These are phyloP conservation scores for Trichophyton verrucosum DNA, from an alignment of 2,329 filamentous ascomycete species.

Conservation along the genomic window DNA sequence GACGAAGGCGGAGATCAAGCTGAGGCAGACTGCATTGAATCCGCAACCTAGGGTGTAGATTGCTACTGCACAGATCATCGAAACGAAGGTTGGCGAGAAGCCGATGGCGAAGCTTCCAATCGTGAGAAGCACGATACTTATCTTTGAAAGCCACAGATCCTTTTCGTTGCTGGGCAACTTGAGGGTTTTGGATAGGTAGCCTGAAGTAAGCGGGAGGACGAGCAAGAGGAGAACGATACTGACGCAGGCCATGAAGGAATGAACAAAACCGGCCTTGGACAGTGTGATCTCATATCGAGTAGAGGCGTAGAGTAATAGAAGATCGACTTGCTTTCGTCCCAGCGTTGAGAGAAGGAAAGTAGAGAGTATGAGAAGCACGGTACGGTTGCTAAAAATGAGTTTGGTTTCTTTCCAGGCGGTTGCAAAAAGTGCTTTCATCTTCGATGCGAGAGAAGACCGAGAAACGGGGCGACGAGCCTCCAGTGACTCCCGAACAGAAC, in stretches of 20 bases:
- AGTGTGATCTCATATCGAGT: slow-evolving; percentile 40
- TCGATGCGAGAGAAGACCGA: not conserved
- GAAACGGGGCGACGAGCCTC: not conserved
- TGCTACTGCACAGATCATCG: slow-evolving; percentile 35
- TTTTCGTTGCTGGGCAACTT: slow-evolving; percentile 28
- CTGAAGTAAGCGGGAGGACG: slow-evolving; percentile 33
- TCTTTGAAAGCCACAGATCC: slow-evolving; percentile 36
- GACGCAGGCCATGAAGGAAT: slow-evolving; percentile 37
- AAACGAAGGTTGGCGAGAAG: slow-evolving; percentile 31
- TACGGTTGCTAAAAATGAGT: slow-evolving; percentile 27
- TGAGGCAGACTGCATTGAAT: slow-evolving; percentile 36
- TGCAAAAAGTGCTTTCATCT: slow-evolving; percentile 3
- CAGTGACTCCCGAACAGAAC: not conserved
- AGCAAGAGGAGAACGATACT: slow-evolving; percentile 38
- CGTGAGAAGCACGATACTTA: slow-evolving; percentile 33
- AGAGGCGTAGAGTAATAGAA: slow-evolving; percentile 42
- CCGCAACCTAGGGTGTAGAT: slow-evolving; percentile 39
- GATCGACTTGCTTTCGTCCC: slow-evolving; percentile 35
- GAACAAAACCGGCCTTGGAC: slow-evolving; percentile 31
- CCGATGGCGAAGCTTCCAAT: slow-evolving; percentile 37
- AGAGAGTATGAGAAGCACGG: slow-evolving; percentile 33
- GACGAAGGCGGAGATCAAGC: slow-evolving; percentile 37
- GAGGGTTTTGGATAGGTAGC: slow-evolving; percentile 20
- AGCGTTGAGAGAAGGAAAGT: slow-evolving; percentile 39
- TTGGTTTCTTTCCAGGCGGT: slow-evolving; percentile 7